A percentile compares a stretch with the other conserved stretches of the same genome.
Evolutionary conservation across 148 eudicot genomes (phyloP).

Genomic region (Polygonum maritimum): DNA sequence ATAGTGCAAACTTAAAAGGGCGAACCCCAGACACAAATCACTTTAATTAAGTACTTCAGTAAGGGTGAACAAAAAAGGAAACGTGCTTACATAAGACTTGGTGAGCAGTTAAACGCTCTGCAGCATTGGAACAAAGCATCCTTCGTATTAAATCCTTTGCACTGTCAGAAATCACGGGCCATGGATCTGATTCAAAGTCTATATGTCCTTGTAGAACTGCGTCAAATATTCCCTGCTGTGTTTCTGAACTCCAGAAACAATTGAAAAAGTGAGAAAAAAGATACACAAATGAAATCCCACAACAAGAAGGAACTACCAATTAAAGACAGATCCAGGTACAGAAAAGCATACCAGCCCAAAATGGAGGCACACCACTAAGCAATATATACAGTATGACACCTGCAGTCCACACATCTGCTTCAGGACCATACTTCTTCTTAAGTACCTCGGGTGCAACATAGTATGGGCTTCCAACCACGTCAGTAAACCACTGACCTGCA

Average conservation of each 20-base stretch:
- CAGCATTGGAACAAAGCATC: slow-evolving; percentile 39
- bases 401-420: slow-evolving; percentile 40
- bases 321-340: not conserved
- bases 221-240: slow-evolving; percentile 94
- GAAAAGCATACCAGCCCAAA: slow-evolving; percentile 53
- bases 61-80: not conserved
- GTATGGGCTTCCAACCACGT: slow-evolving; percentile 14
- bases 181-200: slow-evolving; percentile 90
- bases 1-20: not conserved
- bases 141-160: slow-evolving; percentile 85
- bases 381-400: slow-evolving; percentile 60
- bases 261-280: not conserved
- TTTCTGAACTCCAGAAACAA: slow-evolving; percentile 38
- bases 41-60: too few relatives aligned
- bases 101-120: slow-evolving; percentile 11
- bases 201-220: slow-evolving; percentile 83
- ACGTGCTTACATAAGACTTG: slow-evolving; percentile 8
- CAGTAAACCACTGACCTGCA: slow-evolving; percentile 10
- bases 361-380: slow-evolving; percentile 67
- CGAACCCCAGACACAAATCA: not conserved
- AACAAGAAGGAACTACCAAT: not conserved
- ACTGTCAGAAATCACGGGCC: slow-evolving; percentile 86
- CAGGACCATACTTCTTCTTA: slow-evolving; percentile 51
- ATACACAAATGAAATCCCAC: not conserved
- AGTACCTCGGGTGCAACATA: slow-evolving; percentile 14